A percentile compares a stretch with the other conserved stretches of the same genome.
Conservation (phyloP, 2,329 filamentous ascomycete genomes). For the Scopulariopsis brevicaulis region DNA sequence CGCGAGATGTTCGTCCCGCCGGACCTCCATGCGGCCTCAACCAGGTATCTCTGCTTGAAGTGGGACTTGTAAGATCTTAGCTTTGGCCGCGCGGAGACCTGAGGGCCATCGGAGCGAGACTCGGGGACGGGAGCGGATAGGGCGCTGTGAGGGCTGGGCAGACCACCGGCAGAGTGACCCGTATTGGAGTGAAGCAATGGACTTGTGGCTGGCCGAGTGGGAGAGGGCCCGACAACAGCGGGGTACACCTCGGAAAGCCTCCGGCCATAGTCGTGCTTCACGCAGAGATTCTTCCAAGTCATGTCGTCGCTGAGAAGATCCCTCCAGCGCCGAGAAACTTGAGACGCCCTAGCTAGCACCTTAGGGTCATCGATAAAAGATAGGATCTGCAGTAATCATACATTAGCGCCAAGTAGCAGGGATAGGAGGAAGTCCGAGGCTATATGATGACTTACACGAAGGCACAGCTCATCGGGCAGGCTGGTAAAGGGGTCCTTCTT, state of each 20-base stretch:
- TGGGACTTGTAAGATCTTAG: constrained; percentile 86
- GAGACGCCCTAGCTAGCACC: constrained; percentile 82
- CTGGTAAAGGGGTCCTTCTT: constrained; percentile 95
- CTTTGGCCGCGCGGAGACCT: constrained; percentile 38
- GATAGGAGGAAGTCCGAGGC: neutral
- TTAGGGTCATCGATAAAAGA: constrained; percentile 97
- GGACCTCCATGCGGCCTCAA: constrained; percentile 92
- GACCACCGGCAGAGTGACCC: constrained; percentile 5
- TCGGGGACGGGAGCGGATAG: constrained; percentile 31
- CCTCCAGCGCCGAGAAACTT: constrained; percentile 91
- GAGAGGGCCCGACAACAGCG: neutral
- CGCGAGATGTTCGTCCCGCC: constrained; percentile 75
- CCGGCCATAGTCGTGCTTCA: constrained; percentile 80
- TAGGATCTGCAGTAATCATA: constrained; percentile 55
- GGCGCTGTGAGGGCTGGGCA: constrained; percentile 22
- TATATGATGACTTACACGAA: constrained; percentile 54
- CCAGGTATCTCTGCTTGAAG: constrained; percentile 95
- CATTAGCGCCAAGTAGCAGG: neutral
- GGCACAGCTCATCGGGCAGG: constrained; percentile 83
- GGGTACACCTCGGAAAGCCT: constrained; percentile 38
- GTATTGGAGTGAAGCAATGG: constrained; percentile 1
- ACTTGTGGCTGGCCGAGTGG: neutral
- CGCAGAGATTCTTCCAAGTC: constrained; percentile 95
- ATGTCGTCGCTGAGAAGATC: constrained; percentile 93
- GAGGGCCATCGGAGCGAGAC: constrained; percentile 41